Conservation (phyloP, 1,284 basidiomycete species). For the Ceratobasidium sp. region DNA sequence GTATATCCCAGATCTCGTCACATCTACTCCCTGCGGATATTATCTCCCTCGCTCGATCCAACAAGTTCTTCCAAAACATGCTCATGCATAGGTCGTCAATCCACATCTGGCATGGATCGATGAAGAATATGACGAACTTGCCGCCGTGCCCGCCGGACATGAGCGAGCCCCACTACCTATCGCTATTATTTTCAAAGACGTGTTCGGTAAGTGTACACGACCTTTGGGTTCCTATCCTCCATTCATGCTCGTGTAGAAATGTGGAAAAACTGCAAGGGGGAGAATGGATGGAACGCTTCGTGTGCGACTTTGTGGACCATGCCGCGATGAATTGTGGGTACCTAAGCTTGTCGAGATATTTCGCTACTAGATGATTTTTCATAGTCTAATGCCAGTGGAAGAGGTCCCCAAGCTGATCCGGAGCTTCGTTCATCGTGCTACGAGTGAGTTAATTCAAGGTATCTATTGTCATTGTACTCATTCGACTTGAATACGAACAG, state of each 20-base stretch:
- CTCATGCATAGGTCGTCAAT: conserved; percentile 42
- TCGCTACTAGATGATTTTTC: not conserved
- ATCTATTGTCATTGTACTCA: too few species aligned
- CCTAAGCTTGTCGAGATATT: not conserved
- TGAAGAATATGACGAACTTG: conserved; percentile 33
- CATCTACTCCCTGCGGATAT: conserved; percentile 47
- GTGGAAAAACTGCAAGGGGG: not conserved
- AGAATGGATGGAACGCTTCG: conserved; percentile 8
- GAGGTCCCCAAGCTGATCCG: too few species aligned
- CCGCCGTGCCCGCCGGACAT: conserved; percentile 45
- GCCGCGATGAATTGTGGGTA: conserved; percentile 8
- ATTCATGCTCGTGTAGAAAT: not conserved
- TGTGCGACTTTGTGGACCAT: conserved; percentile 15
- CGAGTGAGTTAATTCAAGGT: conserved; percentile 6
- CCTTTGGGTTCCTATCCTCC: not conserved
- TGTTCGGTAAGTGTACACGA: conserved; percentile 12
- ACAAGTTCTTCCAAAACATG: conserved; percentile 45
- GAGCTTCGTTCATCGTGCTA: not conserved
- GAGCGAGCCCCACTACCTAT: conserved; percentile 45
- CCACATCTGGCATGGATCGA: conserved; percentile 44
- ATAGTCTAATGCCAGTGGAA: not conserved
- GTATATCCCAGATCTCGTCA: conserved; percentile 45
- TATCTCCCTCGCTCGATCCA: conserved; percentile 47
- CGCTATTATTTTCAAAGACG: conserved; percentile 45
- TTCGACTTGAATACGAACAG: too few species aligned